Base-by-base conservation (phyloP, 1,284 basidiomycete species). In the Termitomyces sp. region DNA sequence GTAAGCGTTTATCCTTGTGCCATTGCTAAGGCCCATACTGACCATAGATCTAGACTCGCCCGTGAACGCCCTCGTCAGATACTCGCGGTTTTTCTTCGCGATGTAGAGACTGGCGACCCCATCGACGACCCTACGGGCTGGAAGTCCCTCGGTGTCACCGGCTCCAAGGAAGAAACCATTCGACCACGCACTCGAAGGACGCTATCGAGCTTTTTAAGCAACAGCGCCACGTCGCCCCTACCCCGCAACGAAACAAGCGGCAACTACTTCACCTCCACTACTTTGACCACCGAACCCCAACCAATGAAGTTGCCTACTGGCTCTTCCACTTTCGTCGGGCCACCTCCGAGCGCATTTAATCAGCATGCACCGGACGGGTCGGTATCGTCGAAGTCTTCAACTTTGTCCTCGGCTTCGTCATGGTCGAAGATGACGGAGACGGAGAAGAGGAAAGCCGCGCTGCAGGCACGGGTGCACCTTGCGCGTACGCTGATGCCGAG, bases 61-160 rank as follows among this genome's bases (percentile, higher is more conserved):
- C 69, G 71, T 19, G 85, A 90, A 56, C 77, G 83, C 15, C 86
- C 89, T 0, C 59, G 70, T 8, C 86, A 88, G 64, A 76, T 92
- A 38, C 69, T 84, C 3, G 90, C 77, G 2, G 80, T 95, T 40
- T 90, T 90, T 69, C 83, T 95, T 47, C 53, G 80, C 73, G 66
- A 66, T 36, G 62, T 61, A 12, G 65, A 62, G 9, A 64, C 66
- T 4, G 67, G 68, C 5, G 69, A 72, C 3, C 66, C 68, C 1
- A 63, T 88, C 17, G 75, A 78, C 6, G 82, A 87, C 61, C 84
- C 85, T 1, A 86, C 79, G 0, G 84, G 84, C 17, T 68, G 62
- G 57, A 67, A 67, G 45, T 63, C 64, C 8, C 67, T 69, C 28
- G 64, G 60, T 28, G 62, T 62, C 45, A 59, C 61, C 52, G 61